phyloP scores from a whole-genome alignment of 2,329 filamentous ascomycete species.

The Trichoderma arundinaceum region DNA sequence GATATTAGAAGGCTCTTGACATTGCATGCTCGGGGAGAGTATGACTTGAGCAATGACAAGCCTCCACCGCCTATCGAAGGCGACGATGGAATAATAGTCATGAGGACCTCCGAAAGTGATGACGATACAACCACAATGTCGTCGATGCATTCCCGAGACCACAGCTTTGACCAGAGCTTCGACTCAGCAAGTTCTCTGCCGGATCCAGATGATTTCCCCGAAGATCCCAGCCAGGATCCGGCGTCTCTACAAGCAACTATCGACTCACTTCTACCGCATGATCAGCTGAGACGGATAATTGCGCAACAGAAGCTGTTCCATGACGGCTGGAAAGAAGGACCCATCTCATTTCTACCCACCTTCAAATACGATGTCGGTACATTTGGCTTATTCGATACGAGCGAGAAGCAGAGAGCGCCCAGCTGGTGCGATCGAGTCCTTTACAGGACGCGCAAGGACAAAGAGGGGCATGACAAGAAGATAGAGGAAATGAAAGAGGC shows the following conservation, averaged over 20 bases:
- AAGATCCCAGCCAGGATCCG: constrained; percentile 77
- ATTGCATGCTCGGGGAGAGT: constrained; percentile 81
- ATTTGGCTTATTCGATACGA: constrained; percentile 89
- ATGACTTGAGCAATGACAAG: constrained; percentile 59
- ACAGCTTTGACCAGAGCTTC: constrained; percentile 49
- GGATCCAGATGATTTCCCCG: constrained; percentile 68
- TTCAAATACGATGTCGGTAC: constrained; percentile 99
- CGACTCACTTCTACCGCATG: constrained; percentile 84
- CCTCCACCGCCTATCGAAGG: constrained; percentile 50
- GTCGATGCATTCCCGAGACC: constrained; percentile 42
- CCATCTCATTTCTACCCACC: constrained; percentile 86
- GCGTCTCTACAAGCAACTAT: constrained; percentile 87
- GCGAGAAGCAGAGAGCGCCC: constrained; percentile 88
- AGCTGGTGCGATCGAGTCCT: constrained; percentile 98
- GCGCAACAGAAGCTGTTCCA: constrained; percentile 79
- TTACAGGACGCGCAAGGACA: constrained; percentile 77
- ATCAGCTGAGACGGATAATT: constrained; percentile 80
- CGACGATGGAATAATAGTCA: constrained; percentile 58
- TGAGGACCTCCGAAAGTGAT: constrained; percentile 52
- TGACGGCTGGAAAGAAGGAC: constrained; percentile 89
- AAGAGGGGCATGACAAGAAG: constrained; percentile 67
- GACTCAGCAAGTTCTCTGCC: constrained; percentile 55
- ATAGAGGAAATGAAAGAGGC: constrained; percentile 68
- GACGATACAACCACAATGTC: constrained; percentile 50
- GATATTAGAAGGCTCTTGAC: constrained; percentile 86